These are phyloP conservation scores for Neovahlkampfia damariscottae DNA, from an alignment of 78 protist genomes.

Conservation along the genomic window DNA sequence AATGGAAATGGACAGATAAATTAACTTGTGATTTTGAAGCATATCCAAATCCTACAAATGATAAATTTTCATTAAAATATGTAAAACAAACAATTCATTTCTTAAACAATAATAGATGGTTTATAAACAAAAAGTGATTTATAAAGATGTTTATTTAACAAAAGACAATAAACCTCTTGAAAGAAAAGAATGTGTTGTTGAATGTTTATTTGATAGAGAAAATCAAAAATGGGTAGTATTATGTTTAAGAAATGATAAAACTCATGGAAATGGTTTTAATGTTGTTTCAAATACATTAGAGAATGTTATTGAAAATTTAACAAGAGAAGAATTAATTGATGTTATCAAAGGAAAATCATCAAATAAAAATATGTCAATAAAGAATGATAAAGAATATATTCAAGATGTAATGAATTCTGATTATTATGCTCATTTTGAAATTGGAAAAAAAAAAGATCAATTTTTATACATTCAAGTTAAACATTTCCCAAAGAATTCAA, in stretches of 20 bases:
- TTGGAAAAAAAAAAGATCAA: too few species aligned
- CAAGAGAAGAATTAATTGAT: neutral
- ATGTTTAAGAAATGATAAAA: neutral
- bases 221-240: neutral
- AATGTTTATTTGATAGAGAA: neutral
- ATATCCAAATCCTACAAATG: too few species aligned
- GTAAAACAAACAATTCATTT: neutral
- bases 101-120: neutral
- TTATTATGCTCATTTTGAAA: too few species aligned
- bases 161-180: neutral
- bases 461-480: too few species aligned
- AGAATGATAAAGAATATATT: too few species aligned
- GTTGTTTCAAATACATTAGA: neutral
- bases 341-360: too few species aligned
- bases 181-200: neutral
- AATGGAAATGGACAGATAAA: conserved; percentile 7
- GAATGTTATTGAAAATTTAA: neutral
- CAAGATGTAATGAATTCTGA: too few species aligned
- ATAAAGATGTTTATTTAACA: neutral
- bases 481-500: too few species aligned
- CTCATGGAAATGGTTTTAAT: neutral
- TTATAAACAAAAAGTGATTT: neutral
- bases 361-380: too few species aligned
- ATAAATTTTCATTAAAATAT: too few species aligned
- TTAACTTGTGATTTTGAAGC: neutral